Evolutionary conservation across 148 eudicot species (phyloP), one percentile per base, ranked within the genome.

Genomic region (Persicaria tinctoria): DNA sequence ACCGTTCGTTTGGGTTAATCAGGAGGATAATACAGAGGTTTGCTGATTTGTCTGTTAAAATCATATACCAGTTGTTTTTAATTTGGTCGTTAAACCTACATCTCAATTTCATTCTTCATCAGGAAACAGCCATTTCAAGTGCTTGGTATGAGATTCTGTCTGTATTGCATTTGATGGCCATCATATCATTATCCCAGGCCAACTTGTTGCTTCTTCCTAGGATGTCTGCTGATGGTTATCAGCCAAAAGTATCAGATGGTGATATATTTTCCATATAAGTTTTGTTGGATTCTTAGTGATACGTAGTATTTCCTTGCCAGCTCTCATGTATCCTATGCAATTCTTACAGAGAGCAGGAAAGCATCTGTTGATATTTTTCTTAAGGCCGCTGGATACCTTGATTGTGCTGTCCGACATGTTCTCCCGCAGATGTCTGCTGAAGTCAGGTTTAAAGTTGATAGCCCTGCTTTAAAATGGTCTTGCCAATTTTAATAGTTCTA

Each of bases 71-170:
- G 46, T 27, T 68, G n/a, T 66, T 57, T n/a, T n/a, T n/a, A n/a
- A n/a, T 66, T 14, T 16, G 32, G 50, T 59, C 56, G 46, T 46
- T 49, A 71, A 46, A 32, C 51, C n/a, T n/a, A 32, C 51, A 38
- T 46, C 8, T 50, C 50, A 49, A 27, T 51, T 62, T 70, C 23
- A 14, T 50, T 38, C 57, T 78, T 13, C 81, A 85, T 70, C 89
- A 94, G 98, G 98, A 94, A 82, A 89, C 92, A 18, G 80, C 87
- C 79, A 86, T 94, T 72, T 83, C 81, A 77, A 92, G 88, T 86
- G 96, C 97, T 85, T 94, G 98, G 98, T 94, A 94, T 74, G 98
- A 94, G 85, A 86, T 94, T 74, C 73, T 92, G 76, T 94, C 98
- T 54, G 93, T 94, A 83, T 85, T 94, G 82, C 98, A 94, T 87